Evolutionary conservation across 2,329 filamentous ascomycete species (phyloP), one percentile per base, ranked within the genome.

Genomic region (Fusarium poae): DNA sequence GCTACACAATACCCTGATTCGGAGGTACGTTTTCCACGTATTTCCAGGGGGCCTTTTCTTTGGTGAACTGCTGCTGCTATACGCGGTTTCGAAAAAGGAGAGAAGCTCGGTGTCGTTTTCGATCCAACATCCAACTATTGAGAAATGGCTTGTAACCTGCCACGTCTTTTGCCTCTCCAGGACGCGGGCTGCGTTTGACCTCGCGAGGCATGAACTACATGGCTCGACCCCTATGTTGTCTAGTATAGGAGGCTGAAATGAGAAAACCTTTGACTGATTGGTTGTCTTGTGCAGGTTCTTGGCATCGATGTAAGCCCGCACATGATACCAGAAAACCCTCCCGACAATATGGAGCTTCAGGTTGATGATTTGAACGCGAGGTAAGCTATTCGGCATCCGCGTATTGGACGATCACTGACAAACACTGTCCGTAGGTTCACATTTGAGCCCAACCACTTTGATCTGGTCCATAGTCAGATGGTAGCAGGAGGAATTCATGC

Each of bases 391-490:
- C 13, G 40, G 35, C n/a, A 30, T 55, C 16, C 6, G 29, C 6
- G 16, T 27, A 30, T 23, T 40, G 18, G 43, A 25, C 13, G 21
- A 32, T 25, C 9, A 44, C 65, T 74, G 44, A 71, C 25, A 15
- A 27, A 18, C 12, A 9, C 15, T 8, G 20, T 13, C 4, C 40
- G 32, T 64, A 87, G 85, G 34, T 91, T 91, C 74, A 91, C 89
- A 0, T 94, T 94, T 74, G 81, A 85, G 43, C 81, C 87, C 52
- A 90, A 89, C 75, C 83, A 90, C 57, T 97, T 97, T 81, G 92
- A 97, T 73, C 81, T 97, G 54, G 89, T 97, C 51, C 92, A 97
- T 74, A 97, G 92, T 71, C 88, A 89, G 70, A 85, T 91, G 79
- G 82, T 93, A 77, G 83, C 86, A 68, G 88, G 88, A 23, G 93